phyloP scores from a whole-genome alignment of 495 filamentous ascomycete species.

The Annulohypoxylon maeteangense region DNA sequence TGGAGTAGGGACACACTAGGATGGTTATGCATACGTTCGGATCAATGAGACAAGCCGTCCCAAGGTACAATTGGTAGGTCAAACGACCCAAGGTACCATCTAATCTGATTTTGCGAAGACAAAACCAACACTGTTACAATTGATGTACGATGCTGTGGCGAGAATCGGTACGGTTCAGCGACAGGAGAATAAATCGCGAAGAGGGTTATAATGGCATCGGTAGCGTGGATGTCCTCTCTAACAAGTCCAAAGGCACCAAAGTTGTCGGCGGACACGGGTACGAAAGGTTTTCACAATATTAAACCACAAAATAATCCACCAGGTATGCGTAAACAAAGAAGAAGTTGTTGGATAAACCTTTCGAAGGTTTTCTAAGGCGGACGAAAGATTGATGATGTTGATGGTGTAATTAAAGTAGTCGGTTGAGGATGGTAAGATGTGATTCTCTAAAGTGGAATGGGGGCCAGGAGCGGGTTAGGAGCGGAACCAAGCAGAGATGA shows the following conservation, averaged over 20 bases:
- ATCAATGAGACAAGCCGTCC: constrained; percentile 38
- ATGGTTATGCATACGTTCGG: constrained; percentile 37
- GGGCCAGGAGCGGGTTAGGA: constrained; percentile 13
- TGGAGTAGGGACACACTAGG: constrained; percentile 40
- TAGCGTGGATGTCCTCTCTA: constrained; percentile 6
- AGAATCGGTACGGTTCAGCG: constrained; percentile 1
- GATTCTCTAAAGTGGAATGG: constrained; percentile 37
- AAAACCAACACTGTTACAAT: constrained; percentile 12
- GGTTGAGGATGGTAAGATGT: constrained; percentile 35
- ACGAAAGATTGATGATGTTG: constrained; percentile 8
- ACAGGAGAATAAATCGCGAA: constrained; percentile 9
- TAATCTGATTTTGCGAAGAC: constrained; percentile 18
- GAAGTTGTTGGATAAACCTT: background rate
- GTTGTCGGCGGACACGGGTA: background rate
- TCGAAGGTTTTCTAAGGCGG: background rate
- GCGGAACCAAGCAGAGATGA: constrained; percentile 37
- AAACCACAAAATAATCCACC: background rate
- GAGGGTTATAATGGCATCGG: constrained; percentile 15
- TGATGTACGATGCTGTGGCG: constrained; percentile 9
- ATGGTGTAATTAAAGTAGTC: constrained; percentile 23
- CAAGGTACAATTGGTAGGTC: constrained; percentile 43
- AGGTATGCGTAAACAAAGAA: background rate
- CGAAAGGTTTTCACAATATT: background rate
- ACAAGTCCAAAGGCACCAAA: background rate
- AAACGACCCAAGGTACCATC: constrained; percentile 38